A percentile compares a stretch with the other conserved stretches of the same genome.
Conservation (phyloP, 257 asterid species). For the Lavandula angustifolia region DNA sequence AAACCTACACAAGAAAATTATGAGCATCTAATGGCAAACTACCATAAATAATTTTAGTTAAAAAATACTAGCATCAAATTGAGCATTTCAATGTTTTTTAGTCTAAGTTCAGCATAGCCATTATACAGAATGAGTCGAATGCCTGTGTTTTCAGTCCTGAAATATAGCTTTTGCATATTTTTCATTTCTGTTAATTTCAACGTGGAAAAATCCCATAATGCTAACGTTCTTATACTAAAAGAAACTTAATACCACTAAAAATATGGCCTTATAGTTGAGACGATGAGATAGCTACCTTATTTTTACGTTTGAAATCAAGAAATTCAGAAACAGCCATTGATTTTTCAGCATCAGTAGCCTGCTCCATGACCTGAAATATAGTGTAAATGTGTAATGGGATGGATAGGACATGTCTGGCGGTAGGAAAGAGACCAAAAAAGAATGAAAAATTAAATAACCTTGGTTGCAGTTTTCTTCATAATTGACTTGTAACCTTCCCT, state of each 20-base stretch:
- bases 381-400: slow-evolving; percentile 29
- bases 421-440: slow-evolving; percentile 24
- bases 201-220: slow-evolving; percentile 27
- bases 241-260: slow-evolving; percentile 14
- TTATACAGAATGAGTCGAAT: slow-evolving; percentile 4
- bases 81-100: slow-evolving; percentile 3
- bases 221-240: slow-evolving; percentile 1
- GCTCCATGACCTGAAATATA: slow-evolving; percentile 85
- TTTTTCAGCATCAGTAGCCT: slow-evolving; percentile 81
- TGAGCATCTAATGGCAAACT: slow-evolving; percentile 8
- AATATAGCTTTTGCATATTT: too few species aligned
- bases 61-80: slow-evolving; percentile 16
- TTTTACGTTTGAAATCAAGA: slow-evolving; percentile 97
- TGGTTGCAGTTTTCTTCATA: slow-evolving; percentile 98
- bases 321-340: slow-evolving; percentile 79
- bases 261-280: slow-evolving; percentile 26
- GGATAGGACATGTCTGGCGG: slow-evolving; percentile 24
- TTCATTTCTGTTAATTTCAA: slow-evolving; percentile 12
- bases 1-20: background rate
- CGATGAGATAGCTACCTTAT: slow-evolving; percentile 59
- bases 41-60: slow-evolving; percentile 12
- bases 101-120: background rate
- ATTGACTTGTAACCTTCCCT: slow-evolving; percentile 87
- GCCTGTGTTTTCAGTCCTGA: slow-evolving; percentile 2
- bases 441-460: slow-evolving; percentile 54